Conservation (phyloP, 2,329 filamentous ascomycete species). For the Ustulina deusta region DNA sequence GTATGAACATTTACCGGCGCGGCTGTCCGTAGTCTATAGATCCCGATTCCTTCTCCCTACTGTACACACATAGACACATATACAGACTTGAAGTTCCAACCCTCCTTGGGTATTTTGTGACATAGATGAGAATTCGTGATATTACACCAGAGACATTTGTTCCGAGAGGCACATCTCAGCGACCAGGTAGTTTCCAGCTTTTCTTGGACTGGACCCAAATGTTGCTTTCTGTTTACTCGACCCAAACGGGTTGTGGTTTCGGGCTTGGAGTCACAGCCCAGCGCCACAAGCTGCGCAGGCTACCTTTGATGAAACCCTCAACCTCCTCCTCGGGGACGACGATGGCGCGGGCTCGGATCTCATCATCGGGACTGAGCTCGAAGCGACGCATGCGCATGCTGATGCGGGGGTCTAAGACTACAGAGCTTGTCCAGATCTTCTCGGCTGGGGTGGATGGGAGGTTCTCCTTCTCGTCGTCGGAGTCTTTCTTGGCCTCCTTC, state of each 20-base stretch:
- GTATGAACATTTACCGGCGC: background rate
- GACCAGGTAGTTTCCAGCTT: background rate
- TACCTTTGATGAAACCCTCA: slow-evolving; percentile 75
- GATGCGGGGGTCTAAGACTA: slow-evolving; percentile 82
- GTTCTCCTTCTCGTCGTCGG: slow-evolving; percentile 48
- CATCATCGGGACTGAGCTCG: slow-evolving; percentile 75
- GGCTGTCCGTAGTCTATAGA: slow-evolving; percentile 18
- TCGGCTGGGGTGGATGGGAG: slow-evolving; percentile 56
- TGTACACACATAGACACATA: slow-evolving; percentile 7
- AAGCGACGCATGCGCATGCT: slow-evolving; percentile 84
- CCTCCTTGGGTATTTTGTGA: background rate
- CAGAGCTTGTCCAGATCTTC: slow-evolving; percentile 78
- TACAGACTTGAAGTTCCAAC: background rate
- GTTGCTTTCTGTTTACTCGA: slow-evolving; percentile 20
- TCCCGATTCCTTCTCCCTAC: slow-evolving; percentile 1
- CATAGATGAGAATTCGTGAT: slow-evolving; percentile 12
- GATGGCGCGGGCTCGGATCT: slow-evolving; percentile 72
- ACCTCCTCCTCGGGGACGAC: slow-evolving; percentile 75
- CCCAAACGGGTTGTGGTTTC: slow-evolving; percentile 19
- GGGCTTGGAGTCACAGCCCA: slow-evolving; percentile 60
- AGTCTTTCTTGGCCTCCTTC: slow-evolving; percentile 61
- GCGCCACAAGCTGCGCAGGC: slow-evolving; percentile 64
- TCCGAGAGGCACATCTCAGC: background rate
- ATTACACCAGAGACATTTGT: slow-evolving; percentile 20
- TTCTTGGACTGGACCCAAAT: background rate